Conservation (phyloP, 2,329 filamentous ascomycete genomes). For the Neofusicoccum laricinum region DNA sequence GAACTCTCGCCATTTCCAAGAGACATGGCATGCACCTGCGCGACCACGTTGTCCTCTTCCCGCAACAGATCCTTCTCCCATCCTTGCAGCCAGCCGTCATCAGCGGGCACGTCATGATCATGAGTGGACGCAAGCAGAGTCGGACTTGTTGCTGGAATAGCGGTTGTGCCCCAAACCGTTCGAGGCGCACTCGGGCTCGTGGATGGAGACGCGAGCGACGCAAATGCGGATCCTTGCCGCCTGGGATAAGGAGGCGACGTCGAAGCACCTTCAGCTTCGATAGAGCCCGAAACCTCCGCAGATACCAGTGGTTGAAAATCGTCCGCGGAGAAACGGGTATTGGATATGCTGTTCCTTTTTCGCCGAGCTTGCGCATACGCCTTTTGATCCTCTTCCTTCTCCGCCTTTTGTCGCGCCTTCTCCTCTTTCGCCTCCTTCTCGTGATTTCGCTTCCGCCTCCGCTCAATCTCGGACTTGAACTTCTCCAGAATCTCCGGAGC, state of each 20-base stretch:
- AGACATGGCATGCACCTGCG: slow-evolving; percentile 45
- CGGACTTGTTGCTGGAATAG: slow-evolving; percentile 58
- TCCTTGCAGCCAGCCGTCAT: slow-evolving; percentile 85
- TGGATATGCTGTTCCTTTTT: slow-evolving; percentile 51
- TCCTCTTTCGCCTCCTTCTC: slow-evolving; percentile 87
- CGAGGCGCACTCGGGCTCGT: slow-evolving; percentile 73
- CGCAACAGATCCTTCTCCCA: slow-evolving; percentile 72
- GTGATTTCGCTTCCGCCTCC: slow-evolving; percentile 69
- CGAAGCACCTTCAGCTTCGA: slow-evolving; percentile 35
- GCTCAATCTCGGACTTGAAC: slow-evolving; percentile 75
- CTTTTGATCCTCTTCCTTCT: slow-evolving; percentile 72
- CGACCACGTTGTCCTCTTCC: slow-evolving; percentile 56
- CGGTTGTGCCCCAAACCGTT: slow-evolving; percentile 91
- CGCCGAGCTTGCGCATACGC: slow-evolving; percentile 62
- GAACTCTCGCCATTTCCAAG: slow-evolving; percentile 28
- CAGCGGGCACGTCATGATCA: slow-evolving; percentile 40
- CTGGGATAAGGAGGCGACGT: slow-evolving; percentile 49
- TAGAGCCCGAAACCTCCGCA: slow-evolving; percentile 24
- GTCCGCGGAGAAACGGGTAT: slow-evolving; percentile 50
- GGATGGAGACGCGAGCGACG: slow-evolving; percentile 70
- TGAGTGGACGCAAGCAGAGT: slow-evolving; percentile 46
- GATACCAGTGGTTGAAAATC: slow-evolving; percentile 43
- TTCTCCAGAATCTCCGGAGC: slow-evolving; percentile 68
- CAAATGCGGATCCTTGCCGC: slow-evolving; percentile 59
- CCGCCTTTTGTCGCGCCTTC: slow-evolving; percentile 76